Evolutionary conservation across 176 grass and related monocot genomes (phyloP), one percentile per base, ranked within the genome.

Genomic region (Saccharum spontaneum): DNA sequence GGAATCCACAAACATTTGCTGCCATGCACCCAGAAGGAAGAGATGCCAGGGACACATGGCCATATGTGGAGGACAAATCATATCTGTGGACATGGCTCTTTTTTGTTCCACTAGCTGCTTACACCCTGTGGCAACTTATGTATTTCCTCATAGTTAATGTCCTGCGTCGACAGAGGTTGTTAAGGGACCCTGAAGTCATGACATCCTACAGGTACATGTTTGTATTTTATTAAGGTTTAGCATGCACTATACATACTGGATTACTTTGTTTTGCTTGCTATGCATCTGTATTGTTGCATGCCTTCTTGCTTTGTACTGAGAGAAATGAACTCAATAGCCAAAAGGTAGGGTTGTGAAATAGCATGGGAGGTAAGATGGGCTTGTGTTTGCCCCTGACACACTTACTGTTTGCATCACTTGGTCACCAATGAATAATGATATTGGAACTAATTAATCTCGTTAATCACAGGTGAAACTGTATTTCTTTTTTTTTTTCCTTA

Each of bases 181-280:
- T 98, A 79, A 92, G 36, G 50, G 97, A 98, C 54, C 97, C 97
- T 39, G 97, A 98, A 90, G 93, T 98, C 79, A 98, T 98, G 97
- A 98, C 97, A 78, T 98, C 97, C 75, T 98, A 98, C 82, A 97
- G 94, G 94, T 97, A 86, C 6, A 13, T 77, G 57, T 83, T 55
- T 76, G 62, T 8, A 52, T 65, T 91, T 79, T 33, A 48, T 41
- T 24, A 12, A 24, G 49, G 48, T 55, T 10, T 67, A 73, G 17
- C 40, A 57, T 80, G 28, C 31, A 48, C 14, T 60, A 46, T 79
- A 66, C 2, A n/a, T 68, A 62, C 69, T 49, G 11, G 55, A 28
- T 11, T 41, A 10, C 40, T 63, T 82, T 76, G 38, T 61, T 61
- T 61, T 61, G n/a, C 71, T 82, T 82, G n/a, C 76, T 67, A 28